These are phyloP conservation scores for Mycena olivaceomarginata DNA, from an alignment of 768 basidiomycete genomes.

Conservation along the genomic window DNA sequence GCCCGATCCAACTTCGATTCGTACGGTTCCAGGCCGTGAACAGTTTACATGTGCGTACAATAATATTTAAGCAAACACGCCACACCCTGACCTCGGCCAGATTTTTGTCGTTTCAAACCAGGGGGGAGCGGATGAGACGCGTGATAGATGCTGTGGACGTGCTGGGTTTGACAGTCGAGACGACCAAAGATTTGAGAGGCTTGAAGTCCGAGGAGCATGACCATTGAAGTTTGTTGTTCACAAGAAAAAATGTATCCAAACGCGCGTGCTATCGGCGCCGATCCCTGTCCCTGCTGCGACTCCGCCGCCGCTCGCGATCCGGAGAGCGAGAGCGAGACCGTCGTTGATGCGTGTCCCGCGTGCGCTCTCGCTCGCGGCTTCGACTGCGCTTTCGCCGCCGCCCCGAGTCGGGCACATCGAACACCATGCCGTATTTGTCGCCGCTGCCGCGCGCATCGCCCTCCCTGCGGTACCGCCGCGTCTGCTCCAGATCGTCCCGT, in stretches of 20 bases:
- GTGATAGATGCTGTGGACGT: conserved; percentile 83
- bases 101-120: conserved; percentile 84
- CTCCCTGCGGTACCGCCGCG: conserved; percentile 78
- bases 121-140: conserved; percentile 76
- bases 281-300: conserved; percentile 53
- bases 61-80: neutral
- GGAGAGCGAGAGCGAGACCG: conserved; percentile 58
- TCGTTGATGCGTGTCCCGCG: conserved; percentile 55
- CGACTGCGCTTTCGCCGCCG: conserved; percentile 71
- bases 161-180: conserved; percentile 72
- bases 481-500: conserved; percentile 84
- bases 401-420: conserved; percentile 77
- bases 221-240: conserved; percentile 9
- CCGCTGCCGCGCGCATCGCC: conserved; percentile 48
- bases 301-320: conserved; percentile 47
- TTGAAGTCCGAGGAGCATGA: conserved; percentile 54
- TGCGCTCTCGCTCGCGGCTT: conserved; percentile 69
- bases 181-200: conserved; percentile 59
- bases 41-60: conserved; percentile 72
- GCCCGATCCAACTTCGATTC: conserved; percentile 71
- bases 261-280: conserved; percentile 40
- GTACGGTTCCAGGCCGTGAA: conserved; percentile 85
- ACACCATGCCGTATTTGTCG: conserved; percentile 85
- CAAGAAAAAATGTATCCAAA: conserved; percentile 41
- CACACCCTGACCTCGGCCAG: conserved; percentile 54